Base-by-base conservation (phyloP, 805 yeast species). In the Blastobotrys peoriensis region DNA sequence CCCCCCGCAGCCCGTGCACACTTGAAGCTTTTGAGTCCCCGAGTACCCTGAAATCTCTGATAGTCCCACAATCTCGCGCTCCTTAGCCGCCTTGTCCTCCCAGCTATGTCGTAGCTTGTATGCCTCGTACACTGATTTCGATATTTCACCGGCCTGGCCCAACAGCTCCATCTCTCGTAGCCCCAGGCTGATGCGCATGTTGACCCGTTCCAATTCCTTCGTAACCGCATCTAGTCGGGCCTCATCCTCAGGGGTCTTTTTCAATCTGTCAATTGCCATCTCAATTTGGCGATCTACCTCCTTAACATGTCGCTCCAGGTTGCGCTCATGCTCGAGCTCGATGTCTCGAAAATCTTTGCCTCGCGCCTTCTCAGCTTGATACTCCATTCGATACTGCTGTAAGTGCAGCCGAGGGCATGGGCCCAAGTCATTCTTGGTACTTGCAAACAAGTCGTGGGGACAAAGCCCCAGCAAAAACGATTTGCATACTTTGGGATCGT, bases 1-100 rank as follows among this genome's bases (percentile, higher is more conserved):
- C 0, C 95, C 95, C 1, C 95, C 96, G 65, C 98, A 89, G 1
- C 78, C 79, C 51, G 78, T 84, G 64, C 98, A 89, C 1, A 86
- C 95, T 62, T 88, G 96, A 38, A 89, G 69, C 61, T 86, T 86
- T 57, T 89, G 97, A 58, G 85, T 95, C 1, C 93, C 86, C 9
- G 88, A 76, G 54, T 86, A 91, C 2, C 94, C 93, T 5, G 83
- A 42, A 71, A 56, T 78, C 80, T 86, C 95, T 10, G 81, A 74
- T 4, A 83, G 64, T 20, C 68, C 71, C 35, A 83, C 66, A 3
- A 83, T 79, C 40, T 72, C 74, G 42, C 74, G 76, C 1, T 81
- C 77, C 15, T 79, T 65, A 16, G 60, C 59, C 22, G 71, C 76
- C 52, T 88, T 67, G 51, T 76, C 73, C 33, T 66, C 66, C 35